Base-by-base conservation (phyloP, 2,329 filamentous ascomycete genomes). In the Alternaria sp. region DNA sequence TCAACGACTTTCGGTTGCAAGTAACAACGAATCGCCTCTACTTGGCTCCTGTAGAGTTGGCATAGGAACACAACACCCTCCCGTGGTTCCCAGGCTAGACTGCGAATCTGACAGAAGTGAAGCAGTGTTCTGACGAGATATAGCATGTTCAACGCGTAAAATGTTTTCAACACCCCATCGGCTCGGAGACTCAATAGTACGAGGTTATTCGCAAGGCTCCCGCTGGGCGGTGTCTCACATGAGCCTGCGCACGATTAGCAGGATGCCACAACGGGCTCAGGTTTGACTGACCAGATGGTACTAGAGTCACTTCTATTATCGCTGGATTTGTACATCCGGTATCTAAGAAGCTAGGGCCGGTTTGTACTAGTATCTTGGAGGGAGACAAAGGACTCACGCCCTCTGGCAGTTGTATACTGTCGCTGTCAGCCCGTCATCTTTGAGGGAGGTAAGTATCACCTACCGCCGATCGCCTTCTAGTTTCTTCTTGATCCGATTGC, bases 311-410 rank as follows among this genome's bases (percentile, higher is more conserved):
- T 55, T 78, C 76, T 23, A 79, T 68, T 20, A 71, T 73, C 25
- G 66, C 69, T 20, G 68, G 70, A 14, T 70, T 60, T 6, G 69
- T 70, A 28, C 77, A 79, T 11, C 64, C 69, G 18, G 55, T 15
- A 47, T 79, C 75, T 20, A 73, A 75, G 53, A 70, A 71, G 15
- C 67, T 63, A n/a, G 76, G 76, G 12, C 77, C 77, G 8, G 77
- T 79, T 53, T 65, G 67, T 18, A 79, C 55, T 10, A 79, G 66
- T 14, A 78, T 58, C 50, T 77, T 78, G 5, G 71, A 64, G 5
- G 75, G 69, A 12, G 76, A 72, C 11, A 79, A 62, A 3, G 74
- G 57, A 46, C 77, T 78, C 67, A 78, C 74, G 20, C 71, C 71
- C 18, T 69, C 71, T 4, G 74, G 74, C 30, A 77, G 30, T 28